Percentiles rank a stretch among this genome's conserved stretches.
Conservation (phyloP, 768 basidiomycete species). For the Phallus indusiatus region DNA sequence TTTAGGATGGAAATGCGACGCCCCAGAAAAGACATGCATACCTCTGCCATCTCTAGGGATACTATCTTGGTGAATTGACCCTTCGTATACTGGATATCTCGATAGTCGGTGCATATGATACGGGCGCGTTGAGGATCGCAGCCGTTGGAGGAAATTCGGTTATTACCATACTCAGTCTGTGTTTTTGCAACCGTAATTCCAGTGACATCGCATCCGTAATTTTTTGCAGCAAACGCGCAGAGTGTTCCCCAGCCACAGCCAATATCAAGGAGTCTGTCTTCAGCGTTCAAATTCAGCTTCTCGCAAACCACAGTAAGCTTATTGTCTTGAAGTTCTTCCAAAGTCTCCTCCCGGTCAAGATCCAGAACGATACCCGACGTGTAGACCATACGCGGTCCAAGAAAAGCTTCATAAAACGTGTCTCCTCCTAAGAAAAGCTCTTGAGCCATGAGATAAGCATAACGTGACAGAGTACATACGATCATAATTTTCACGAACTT, state of each 20-base stretch:
- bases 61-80: constrained; percentile 91
- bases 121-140: constrained; percentile 86
- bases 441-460: background rate
- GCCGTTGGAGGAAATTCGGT: constrained; percentile 76
- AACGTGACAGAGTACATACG: constrained; percentile 34
- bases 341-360: constrained; percentile 61
- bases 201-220: constrained; percentile 92
- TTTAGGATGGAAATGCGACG: background rate
- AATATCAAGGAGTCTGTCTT: constrained; percentile 77
- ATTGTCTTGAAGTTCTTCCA: constrained; percentile 97
- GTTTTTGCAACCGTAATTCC: constrained; percentile 90
- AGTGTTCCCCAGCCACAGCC: constrained; percentile 98
- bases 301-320: constrained; percentile 93
- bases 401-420: constrained; percentile 95
- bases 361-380: constrained; percentile 84
- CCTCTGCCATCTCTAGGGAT: constrained; percentile 96
- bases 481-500: constrained; percentile 94
- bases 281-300: constrained; percentile 83
- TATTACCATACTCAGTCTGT: constrained; percentile 87
- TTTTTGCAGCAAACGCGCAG: constrained; percentile 90
- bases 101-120: constrained; percentile 58
- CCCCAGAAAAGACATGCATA: constrained; percentile 20
- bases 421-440: constrained; percentile 55
- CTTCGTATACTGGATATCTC: constrained; percentile 38
- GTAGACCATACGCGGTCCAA: constrained; percentile 95